phyloP scores from a whole-genome alignment of 257 asterid genomes.

The Solanum ahanhuiri region DNA sequence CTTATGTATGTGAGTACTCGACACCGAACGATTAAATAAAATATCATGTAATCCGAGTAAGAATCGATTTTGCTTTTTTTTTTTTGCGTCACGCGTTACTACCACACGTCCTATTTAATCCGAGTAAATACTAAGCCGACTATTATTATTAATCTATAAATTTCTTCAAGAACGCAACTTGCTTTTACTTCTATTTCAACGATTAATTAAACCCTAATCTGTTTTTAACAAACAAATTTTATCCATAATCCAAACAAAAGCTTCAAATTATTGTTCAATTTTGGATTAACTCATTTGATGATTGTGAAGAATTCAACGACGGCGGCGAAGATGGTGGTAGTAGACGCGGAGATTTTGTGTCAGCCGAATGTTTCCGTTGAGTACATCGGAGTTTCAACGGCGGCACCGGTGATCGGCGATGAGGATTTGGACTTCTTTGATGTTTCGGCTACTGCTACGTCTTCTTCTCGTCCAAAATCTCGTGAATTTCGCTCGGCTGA shows the following conservation, averaged over 20 bases:
- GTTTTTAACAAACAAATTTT: background rate
- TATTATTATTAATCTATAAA: background rate
- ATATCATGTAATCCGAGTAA: background rate
- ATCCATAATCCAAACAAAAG: background rate
- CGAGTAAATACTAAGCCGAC: background rate
- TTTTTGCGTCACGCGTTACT: background rate
- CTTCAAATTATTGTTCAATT: background rate
- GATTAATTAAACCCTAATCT: background rate
- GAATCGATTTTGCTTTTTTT: background rate
- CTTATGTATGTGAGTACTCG: background rate
- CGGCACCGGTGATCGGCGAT: background rate
- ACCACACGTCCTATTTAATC: background rate
- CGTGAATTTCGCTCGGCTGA: background rate
- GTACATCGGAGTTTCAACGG: slow-evolving; percentile 11
- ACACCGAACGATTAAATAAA: background rate
- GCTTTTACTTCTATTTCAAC: background rate
- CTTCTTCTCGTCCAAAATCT: background rate
- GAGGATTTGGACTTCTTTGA: slow-evolving; percentile 5
- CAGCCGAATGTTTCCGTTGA: slow-evolving; percentile 22
- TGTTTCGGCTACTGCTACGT: background rate
- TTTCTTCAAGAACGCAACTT: background rate
- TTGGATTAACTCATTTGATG: background rate
- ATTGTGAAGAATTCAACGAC: background rate
- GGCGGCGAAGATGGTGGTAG: slow-evolving; percentile 16
- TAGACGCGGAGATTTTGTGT: slow-evolving; percentile 10